A percentile compares a stretch with the other conserved stretches of the same genome.
Evolutionary conservation across 148 eudicot genomes (phyloP).

Genomic region (Linanthus parryae): DNA sequence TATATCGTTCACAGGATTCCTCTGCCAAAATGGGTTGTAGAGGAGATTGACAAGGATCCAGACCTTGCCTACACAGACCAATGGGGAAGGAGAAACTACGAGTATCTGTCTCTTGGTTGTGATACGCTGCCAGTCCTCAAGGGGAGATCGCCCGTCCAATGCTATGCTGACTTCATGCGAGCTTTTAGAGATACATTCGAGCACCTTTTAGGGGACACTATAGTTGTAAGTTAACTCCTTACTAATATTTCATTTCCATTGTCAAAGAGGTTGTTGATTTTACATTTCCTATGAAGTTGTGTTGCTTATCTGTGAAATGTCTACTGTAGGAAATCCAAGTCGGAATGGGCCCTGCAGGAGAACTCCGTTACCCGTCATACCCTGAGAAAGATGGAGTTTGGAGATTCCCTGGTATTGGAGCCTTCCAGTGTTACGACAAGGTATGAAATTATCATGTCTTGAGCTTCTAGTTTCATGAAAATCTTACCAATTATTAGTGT

Average conservation of each 20-base stretch:
- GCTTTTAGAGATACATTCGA: constrained; percentile 61
- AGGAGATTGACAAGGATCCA: constrained; percentile 65
- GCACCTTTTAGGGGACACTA: constrained; percentile 73
- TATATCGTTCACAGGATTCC: constrained; percentile 70
- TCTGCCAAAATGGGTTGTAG: constrained; percentile 74
- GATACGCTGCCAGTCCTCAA: constrained; percentile 71
- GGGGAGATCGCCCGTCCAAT: constrained; percentile 77
- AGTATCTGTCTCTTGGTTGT: constrained; percentile 69
- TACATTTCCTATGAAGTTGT: too few relatives aligned
- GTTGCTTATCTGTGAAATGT: too few relatives aligned
- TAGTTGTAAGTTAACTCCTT: constrained; percentile 43
- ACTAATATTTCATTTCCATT: too few relatives aligned
- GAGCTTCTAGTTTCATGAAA: too few relatives aligned
- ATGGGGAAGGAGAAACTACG: constrained; percentile 85
- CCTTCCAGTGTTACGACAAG: constrained; percentile 96
- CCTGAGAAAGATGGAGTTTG: constrained; percentile 89
- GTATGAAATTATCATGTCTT: too few relatives aligned
- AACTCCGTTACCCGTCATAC: constrained; percentile 95
- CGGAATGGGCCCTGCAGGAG: constrained; percentile 99
- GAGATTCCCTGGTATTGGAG: constrained; percentile 97
- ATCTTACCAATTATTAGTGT: too few relatives aligned
- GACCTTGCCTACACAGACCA: constrained; percentile 88
- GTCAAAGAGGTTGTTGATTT: too few relatives aligned
- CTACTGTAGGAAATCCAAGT: constrained; percentile 86
- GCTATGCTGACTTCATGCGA: constrained; percentile 80